These are phyloP conservation scores for Populus euphratica DNA, from an alignment of 345 rosid species.

Conservation along the genomic window DNA sequence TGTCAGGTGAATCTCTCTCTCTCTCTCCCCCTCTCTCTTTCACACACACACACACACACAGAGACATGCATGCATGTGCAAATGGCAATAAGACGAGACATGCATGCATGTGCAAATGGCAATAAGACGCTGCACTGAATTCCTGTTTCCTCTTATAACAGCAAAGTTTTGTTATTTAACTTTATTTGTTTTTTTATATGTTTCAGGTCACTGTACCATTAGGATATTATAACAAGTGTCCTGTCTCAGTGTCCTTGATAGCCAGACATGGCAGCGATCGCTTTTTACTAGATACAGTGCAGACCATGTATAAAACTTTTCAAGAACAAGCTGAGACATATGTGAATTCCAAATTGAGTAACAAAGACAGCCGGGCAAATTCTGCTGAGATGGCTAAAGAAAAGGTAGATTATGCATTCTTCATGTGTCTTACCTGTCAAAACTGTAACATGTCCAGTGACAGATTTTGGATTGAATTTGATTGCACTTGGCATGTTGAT, in stretches of 20 bases:
- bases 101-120: neutral
- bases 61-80: neutral
- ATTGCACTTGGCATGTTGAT: neutral
- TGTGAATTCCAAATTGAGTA: slow-evolving; percentile 47
- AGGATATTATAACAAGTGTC: slow-evolving; percentile 65
- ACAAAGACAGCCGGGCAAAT: slow-evolving; percentile 42
- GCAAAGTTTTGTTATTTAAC: neutral
- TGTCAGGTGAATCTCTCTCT: slow-evolving; percentile 66
- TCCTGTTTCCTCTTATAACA: neutral
- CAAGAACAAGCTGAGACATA: slow-evolving; percentile 60
- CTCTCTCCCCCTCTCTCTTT: neutral
- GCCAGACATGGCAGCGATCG: slow-evolving; percentile 86
- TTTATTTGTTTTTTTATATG: slow-evolving; percentile 16
- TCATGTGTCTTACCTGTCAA: neutral
- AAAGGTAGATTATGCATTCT: slow-evolving; percentile 44
- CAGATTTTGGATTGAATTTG: slow-evolving; percentile 5
- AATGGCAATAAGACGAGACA: neutral
- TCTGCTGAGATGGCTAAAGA: slow-evolving; percentile 88
- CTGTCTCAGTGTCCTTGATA: slow-evolving; percentile 76
- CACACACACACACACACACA: neutral
- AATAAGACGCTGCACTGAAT: neutral
- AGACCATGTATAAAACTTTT: slow-evolving; percentile 57
- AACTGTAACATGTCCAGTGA: neutral
- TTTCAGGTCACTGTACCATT: slow-evolving; percentile 71
- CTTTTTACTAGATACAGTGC: slow-evolving; percentile 73